Evolutionary conservation across 331 rosid genomes (phyloP).

Genomic region (Pyracantha coccinea): DNA sequence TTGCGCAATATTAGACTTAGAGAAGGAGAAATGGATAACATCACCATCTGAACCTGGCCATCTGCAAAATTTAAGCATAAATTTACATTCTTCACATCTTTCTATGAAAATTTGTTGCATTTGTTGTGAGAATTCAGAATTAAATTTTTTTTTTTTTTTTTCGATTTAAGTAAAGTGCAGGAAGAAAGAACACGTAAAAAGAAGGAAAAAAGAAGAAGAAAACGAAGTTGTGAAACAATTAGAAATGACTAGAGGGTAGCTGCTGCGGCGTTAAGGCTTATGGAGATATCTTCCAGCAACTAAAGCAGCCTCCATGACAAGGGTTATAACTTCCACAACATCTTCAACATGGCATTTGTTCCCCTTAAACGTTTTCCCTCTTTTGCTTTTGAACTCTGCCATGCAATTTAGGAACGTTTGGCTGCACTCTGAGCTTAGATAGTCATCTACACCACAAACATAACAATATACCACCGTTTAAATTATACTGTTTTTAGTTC

Average conservation of each 20-base stretch:
- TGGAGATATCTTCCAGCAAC: constrained; percentile 59
- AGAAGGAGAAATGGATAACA: too few species aligned
- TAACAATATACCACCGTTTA: too few species aligned
- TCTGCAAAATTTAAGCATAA: not conserved
- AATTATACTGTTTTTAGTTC: not conserved
- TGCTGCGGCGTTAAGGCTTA: constrained; percentile 29
- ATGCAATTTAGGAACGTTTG: constrained; percentile 49
- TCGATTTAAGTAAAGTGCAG: not conserved
- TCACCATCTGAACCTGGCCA: not conserved
- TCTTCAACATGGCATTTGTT: constrained; percentile 51
- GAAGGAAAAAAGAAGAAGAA: not conserved
- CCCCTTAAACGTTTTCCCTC: constrained; percentile 40
- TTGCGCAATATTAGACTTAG: too few species aligned
- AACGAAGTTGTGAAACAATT: not conserved
- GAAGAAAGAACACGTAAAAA: not conserved
- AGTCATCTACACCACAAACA: constrained; percentile 45
- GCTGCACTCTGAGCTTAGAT: constrained; percentile 76
- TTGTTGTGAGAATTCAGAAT: too few species aligned
- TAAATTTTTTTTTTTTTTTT: not conserved
- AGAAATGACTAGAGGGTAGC: not conserved
- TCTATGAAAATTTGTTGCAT: not conserved
- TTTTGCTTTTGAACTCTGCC: constrained; percentile 33
- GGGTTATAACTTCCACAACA: constrained; percentile 43
- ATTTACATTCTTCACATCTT: not conserved
- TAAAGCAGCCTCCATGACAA: constrained; percentile 72